These are phyloP conservation scores for Phalaenopsis hybrid DNA, from an alignment of 116 monocot species.

Conservation along the genomic window DNA sequence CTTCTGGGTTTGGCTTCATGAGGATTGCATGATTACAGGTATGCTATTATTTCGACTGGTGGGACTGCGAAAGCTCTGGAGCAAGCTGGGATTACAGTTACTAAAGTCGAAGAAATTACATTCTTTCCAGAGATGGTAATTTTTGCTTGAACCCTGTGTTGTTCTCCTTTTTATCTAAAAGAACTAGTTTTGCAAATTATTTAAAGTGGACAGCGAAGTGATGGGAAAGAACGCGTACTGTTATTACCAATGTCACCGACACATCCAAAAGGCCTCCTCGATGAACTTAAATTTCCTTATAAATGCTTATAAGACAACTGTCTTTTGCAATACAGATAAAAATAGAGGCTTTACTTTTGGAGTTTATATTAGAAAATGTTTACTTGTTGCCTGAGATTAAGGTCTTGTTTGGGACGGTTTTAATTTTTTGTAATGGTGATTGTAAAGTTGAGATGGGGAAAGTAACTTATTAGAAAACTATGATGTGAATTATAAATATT, in stretches of 20 bases:
- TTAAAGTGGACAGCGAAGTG: background rate
- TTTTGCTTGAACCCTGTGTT: background rate
- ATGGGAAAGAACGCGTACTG: background rate
- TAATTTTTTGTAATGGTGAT: no score
- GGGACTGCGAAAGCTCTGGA: conserved; percentile 80
- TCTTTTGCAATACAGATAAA: background rate
- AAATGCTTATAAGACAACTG: background rate
- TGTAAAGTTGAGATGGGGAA: no score
- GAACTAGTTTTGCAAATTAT: background rate
- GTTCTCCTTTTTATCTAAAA: background rate
- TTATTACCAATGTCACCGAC: background rate
- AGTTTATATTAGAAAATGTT: background rate
- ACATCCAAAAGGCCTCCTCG: no score
- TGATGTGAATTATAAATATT: no score
- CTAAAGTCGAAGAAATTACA: conserved; percentile 88
- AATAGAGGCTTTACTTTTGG: background rate
- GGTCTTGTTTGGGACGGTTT: no score
- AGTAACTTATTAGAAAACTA: no score
- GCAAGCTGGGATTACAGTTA: conserved; percentile 68
- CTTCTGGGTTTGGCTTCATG: background rate
- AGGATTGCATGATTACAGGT: conserved; percentile 6
- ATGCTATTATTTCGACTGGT: conserved; percentile 54
- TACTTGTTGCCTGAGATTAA: background rate
- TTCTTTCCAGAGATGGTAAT: conserved; percentile 91
- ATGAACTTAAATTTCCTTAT: background rate